Conservation (phyloP, 306 rosid species). For the Lagenaria siceraria region DNA sequence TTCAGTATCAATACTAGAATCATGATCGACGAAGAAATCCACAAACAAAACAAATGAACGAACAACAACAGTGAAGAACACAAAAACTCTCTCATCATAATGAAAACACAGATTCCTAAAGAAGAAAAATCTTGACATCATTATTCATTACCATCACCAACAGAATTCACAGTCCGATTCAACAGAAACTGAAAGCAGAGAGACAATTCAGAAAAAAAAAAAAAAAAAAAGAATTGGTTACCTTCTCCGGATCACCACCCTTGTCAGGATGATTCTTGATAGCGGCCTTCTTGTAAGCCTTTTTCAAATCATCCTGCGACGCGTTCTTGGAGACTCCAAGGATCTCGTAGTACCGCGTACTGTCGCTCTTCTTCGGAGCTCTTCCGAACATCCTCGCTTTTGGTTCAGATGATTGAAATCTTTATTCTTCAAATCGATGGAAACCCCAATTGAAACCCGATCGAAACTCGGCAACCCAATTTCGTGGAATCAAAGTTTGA, state of each 20-base stretch:
- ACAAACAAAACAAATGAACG: not conserved
- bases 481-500: not conserved
- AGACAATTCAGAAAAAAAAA: not conserved
- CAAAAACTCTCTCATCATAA: not conserved
- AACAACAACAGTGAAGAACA: not conserved
- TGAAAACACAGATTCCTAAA: not conserved
- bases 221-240: not conserved
- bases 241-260: conserved; percentile 94
- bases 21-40: not conserved
- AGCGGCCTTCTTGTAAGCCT: conserved; percentile 84
- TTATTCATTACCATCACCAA: not conserved
- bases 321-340: conserved; percentile 67
- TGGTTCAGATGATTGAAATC: not conserved
- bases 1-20: not conserved
- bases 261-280: conserved; percentile 84
- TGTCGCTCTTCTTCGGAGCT: conserved; percentile 61
- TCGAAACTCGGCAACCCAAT: not conserved
- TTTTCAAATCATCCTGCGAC: conserved; percentile 66
- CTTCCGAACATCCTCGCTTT: conserved; percentile 52
- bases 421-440: not conserved
- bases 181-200: not conserved
- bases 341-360: conserved; percentile 58
- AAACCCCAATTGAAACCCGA: not conserved
- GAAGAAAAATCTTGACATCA: not conserved
- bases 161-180: not conserved